phyloP scores from a whole-genome alignment of 345 rosid genomes.

The Pistacia vera region DNA sequence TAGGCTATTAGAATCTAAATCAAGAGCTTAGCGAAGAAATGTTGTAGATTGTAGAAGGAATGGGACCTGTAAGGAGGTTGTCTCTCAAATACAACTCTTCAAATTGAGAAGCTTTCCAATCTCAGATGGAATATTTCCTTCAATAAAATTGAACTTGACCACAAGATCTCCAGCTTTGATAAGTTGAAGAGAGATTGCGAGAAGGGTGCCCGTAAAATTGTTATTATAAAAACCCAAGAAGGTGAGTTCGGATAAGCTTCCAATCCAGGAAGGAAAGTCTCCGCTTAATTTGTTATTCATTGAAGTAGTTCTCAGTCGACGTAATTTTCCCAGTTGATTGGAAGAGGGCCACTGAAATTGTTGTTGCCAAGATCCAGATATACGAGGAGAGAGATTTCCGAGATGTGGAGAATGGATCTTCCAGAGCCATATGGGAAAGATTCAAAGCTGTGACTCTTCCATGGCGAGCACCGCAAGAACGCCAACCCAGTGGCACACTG shows the following conservation, averaged over 20 bases:
- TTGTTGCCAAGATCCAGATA: too few relatives aligned
- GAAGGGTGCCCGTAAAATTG: background rate
- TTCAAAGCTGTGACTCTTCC: too few relatives aligned
- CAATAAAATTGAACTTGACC: background rate
- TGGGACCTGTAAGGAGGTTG: background rate
- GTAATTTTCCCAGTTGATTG: too few relatives aligned
- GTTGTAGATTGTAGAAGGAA: slow-evolving; percentile 9
- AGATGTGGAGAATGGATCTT: too few relatives aligned
- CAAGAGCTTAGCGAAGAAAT: background rate
- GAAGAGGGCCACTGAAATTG: too few relatives aligned
- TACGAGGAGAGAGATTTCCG: too few relatives aligned
- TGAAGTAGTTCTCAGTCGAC: background rate
- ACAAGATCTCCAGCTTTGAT: background rate
- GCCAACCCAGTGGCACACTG: too few relatives aligned
- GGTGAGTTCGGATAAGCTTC: background rate
- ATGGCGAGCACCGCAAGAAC: too few relatives aligned
- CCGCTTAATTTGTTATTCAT: background rate
- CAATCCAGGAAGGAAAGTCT: background rate
- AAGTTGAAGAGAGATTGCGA: background rate
- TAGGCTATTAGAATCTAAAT: background rate
- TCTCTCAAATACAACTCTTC: background rate
- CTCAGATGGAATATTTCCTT: background rate
- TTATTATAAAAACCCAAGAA: background rate
- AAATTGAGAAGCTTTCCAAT: background rate
- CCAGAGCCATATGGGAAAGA: too few relatives aligned